A percentile compares a stretch with the other conserved stretches of the same genome.
phyloP scores from a whole-genome alignment of 805 yeast species.

The Pachysolen tannophilus region DNA sequence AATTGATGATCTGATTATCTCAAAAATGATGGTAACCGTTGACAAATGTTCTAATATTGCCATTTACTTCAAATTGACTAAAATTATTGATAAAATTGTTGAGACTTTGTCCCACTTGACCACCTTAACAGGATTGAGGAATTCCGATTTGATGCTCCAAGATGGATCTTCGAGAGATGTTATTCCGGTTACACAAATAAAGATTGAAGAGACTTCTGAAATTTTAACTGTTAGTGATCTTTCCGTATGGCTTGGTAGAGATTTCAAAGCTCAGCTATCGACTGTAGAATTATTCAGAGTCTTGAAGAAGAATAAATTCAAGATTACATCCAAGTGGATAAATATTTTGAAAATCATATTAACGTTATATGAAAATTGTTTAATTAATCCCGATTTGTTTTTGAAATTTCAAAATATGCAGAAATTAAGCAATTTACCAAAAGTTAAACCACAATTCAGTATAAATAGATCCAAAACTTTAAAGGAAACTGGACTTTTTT shows the following conservation, averaged over 20 bases:
- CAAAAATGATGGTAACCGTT: conserved; percentile 79
- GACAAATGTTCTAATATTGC: conserved; percentile 83
- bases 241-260: conserved; percentile 79
- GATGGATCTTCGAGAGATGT: conserved; percentile 28
- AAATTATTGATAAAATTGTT: conserved; percentile 59
- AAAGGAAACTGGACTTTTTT: conserved; percentile 72
- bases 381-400: conserved; percentile 60
- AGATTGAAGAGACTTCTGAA: conserved; percentile 44
- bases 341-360: conserved; percentile 51
- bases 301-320: conserved; percentile 46
- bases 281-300: conserved; percentile 80
- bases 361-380: conserved; percentile 62
- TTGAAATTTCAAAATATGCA: conserved; percentile 54
- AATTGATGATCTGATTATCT: conserved; percentile 80
- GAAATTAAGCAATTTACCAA: conserved; percentile 44
- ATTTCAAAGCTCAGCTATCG: conserved; percentile 87
- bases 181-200: conserved; percentile 37
- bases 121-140: conserved; percentile 42
- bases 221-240: conserved; percentile 71
- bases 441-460: conserved; percentile 58
- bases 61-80: conserved; percentile 45
- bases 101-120: conserved; percentile 62
- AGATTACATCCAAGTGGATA: conserved; percentile 48
- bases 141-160: conserved; percentile 15
- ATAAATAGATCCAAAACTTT: conserved; percentile 56